Evolutionary conservation across 306 rosid genomes (phyloP).

Genomic region (Malus orientalis): DNA sequence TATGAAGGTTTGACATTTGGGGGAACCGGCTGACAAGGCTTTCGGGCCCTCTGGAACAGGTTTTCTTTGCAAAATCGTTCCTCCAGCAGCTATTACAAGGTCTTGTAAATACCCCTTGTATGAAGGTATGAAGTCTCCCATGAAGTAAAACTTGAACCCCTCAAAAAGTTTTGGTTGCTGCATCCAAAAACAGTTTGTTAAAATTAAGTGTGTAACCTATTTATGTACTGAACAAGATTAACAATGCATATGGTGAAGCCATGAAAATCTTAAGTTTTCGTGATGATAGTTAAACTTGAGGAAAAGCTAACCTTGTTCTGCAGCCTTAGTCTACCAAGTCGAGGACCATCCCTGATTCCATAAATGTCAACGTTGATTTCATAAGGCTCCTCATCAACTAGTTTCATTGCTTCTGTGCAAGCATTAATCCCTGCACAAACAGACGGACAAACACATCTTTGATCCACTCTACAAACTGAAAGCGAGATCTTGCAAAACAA

Average conservation of each 20-base stretch:
- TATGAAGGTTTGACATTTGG: constrained; percentile 40
- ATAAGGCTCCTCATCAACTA: constrained; percentile 57
- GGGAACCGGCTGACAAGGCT: constrained; percentile 14
- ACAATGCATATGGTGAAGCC: not conserved
- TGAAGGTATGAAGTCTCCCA: constrained; percentile 58
- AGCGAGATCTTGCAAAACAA: no score
- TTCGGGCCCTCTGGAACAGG: constrained; percentile 42
- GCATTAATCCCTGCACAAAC: constrained; percentile 67
- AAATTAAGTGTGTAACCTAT: not conserved
- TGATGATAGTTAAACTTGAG: not conserved
- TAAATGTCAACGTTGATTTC: constrained; percentile 65
- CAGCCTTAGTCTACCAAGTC: constrained; percentile 67
- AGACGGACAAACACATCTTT: no score
- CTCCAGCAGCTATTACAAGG: constrained; percentile 84
- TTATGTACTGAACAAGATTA: not conserved
- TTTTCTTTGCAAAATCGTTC: constrained; percentile 69
- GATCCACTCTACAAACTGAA: no score
- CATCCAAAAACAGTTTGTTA: constrained; percentile 14
- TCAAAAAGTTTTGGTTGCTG: constrained; percentile 81
- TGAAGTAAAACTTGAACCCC: constrained; percentile 67
- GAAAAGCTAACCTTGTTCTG: constrained; percentile 56
- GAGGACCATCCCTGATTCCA: constrained; percentile 80
- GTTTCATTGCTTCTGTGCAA: constrained; percentile 51
- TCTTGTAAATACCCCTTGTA: constrained; percentile 77
- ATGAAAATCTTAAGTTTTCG: not conserved